A percentile compares a stretch with the other conserved stretches of the same genome.
Conservation (phyloP, 2,329 filamentous ascomycete genomes). For the Fragosphaeria purpurea region DNA sequence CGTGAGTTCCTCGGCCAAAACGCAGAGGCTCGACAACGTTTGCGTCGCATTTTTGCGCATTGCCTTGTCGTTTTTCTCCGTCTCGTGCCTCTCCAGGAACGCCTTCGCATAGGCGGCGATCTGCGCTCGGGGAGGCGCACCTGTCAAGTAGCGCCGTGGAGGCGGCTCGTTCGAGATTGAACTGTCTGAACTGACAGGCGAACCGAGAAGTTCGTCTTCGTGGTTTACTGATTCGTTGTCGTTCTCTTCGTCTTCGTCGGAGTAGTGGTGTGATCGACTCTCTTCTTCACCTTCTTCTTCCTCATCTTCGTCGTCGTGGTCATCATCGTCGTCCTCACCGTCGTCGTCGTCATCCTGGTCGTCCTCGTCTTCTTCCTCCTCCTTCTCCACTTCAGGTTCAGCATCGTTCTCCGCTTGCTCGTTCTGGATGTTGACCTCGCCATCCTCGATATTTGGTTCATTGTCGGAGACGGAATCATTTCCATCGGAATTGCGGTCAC, state of each 20-base stretch:
- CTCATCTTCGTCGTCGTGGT: constrained; percentile 27
- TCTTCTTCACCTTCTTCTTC: constrained; percentile 28
- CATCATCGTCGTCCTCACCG: constrained; percentile 20
- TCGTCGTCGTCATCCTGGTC: constrained; percentile 17
- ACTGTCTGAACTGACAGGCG: constrained; percentile 54
- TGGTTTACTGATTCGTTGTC: constrained; percentile 39
- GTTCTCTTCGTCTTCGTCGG: constrained; percentile 43
- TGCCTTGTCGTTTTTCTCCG: constrained; percentile 56
- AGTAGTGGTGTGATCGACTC: constrained; percentile 34
- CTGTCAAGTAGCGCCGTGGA: constrained; percentile 35
- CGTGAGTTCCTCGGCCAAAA: constrained; percentile 62
- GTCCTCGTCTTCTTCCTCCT: constrained; percentile 12
- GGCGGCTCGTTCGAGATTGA: constrained; percentile 54
- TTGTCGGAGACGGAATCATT: not conserved
- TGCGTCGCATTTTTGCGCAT: constrained; percentile 70
- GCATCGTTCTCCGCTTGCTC: not conserved
- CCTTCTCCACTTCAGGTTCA: not conserved
- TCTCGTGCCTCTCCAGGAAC: constrained; percentile 77
- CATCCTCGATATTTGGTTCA: constrained; percentile 16
- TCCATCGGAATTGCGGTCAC: not conserved
- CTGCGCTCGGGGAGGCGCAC: constrained; percentile 54
- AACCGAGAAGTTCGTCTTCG: constrained; percentile 54
- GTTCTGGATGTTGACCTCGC: not conserved
- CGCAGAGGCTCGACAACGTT: constrained; percentile 64
- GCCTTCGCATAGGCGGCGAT: constrained; percentile 70